Evolutionary conservation across 805 yeast species (phyloP), one percentile per base, ranked within the genome.

Genomic region (Barnettozyma wickerhamii): DNA sequence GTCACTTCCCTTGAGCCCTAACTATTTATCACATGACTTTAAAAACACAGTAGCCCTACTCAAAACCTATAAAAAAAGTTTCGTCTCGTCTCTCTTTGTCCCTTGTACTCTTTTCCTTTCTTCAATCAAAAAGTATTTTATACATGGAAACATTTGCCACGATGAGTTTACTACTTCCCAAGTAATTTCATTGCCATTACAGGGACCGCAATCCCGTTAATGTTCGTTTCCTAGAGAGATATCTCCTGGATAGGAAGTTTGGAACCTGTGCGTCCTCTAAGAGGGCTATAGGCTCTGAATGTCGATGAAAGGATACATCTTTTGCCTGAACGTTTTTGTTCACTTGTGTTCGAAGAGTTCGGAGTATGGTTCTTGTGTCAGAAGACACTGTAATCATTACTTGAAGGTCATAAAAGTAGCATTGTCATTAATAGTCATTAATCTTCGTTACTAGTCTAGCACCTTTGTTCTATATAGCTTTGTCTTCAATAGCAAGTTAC

Each of bases 231-330:
- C 59, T 48, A 56, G 59, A 56, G 24, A 24, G 44, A 53, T 45
- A 36, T 40, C 31, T 51, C 61, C 61, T 52, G 51, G 60, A 56
- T 56, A 56, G 61, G 61, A 56, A 56, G 60, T 56, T 56, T 55
- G 59, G 50, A 53, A 47, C 38, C 48, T 58, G 57, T 43, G 42
- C 33, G 36, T 41, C 48, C 45, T 19, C 30, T 38, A 14, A 23
- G 26, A 37, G 38, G 50, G 50, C 43, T 44, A 41, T 55, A 60
- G 53, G 40, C 48, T 52, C 47, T 47, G 56, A 56, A 56, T 56
- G 61, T 56, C 60, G 60, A 56, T 51, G 53, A 50, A 50, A 48
- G 61, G 60, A 53, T 46, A 55, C 46, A 56, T 48, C 51, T 41
- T 38, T 23, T 31, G 18, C 19, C n/a, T 30, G 19, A 18, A 30